phyloP scores from a whole-genome alignment of 176 grass and related monocot genomes.

The Ensete ventricosum region DNA sequence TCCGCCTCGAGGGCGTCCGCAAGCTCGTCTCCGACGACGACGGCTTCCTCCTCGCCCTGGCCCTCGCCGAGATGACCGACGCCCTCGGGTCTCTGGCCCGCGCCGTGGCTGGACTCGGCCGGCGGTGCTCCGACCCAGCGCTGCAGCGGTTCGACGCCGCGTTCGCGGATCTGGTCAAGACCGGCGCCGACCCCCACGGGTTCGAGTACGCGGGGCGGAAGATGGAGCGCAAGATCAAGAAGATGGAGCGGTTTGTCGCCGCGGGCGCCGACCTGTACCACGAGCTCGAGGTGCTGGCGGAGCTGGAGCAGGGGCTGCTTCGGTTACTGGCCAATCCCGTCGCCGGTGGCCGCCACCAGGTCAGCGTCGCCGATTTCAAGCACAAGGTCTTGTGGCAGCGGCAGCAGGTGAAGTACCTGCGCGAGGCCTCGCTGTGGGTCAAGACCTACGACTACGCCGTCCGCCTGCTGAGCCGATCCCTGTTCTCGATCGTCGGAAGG shows the following conservation, averaged over 20 bases:
- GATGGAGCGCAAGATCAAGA: slow-evolving; percentile 74
- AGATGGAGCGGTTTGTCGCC: slow-evolving; percentile 66
- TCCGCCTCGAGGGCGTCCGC: slow-evolving; percentile 58
- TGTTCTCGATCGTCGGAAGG: slow-evolving; percentile 61
- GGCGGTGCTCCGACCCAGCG: slow-evolving; percentile 45
- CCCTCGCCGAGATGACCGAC: slow-evolving; percentile 37
- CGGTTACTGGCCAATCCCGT: slow-evolving; percentile 6
- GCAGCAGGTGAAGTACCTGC: slow-evolving; percentile 55
- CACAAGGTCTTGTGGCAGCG: slow-evolving; percentile 46
- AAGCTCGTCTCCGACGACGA: slow-evolving; percentile 50
- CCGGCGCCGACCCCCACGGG: slow-evolving; percentile 36
- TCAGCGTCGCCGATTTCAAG: slow-evolving; percentile 17
- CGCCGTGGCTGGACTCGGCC: slow-evolving; percentile 27
- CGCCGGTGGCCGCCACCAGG: not conserved
- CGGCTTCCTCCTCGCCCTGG: slow-evolving; percentile 37
- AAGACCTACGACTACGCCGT: slow-evolving; percentile 60
- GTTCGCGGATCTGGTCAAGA: slow-evolving; percentile 35
- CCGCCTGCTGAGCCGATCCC: slow-evolving; percentile 50
- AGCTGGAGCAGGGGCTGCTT: slow-evolving; percentile 51
- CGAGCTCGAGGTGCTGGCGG: slow-evolving; percentile 66
- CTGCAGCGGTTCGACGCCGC: slow-evolving; percentile 42
- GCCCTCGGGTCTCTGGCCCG: slow-evolving; percentile 25
- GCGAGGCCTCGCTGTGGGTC: slow-evolving; percentile 52
- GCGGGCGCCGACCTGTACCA: slow-evolving; percentile 39
- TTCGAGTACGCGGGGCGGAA: slow-evolving; percentile 42